Base-by-base conservation (phyloP, 1,284 basidiomycete genomes). In the Limonomyces culmigenus region DNA sequence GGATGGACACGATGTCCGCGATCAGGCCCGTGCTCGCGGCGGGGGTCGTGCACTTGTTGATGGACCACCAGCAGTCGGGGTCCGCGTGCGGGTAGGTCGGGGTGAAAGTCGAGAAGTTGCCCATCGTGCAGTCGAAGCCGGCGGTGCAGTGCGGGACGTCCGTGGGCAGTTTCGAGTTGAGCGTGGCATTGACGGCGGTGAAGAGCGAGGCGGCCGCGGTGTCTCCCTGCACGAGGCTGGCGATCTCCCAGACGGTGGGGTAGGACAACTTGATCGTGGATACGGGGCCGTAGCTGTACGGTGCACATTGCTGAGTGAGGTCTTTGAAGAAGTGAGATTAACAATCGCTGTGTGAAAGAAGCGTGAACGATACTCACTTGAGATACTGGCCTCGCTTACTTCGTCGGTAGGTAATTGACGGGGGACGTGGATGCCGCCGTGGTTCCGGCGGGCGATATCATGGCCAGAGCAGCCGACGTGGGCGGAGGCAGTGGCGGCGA, bases 1-100 rank as follows among this genome's bases (percentile, higher is more conserved):
- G 75, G 44, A 76, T 71, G 15, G 50, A 54, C 19, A 63, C 56
- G 35, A 81, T 63, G 52, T 86, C 83, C 0, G 63, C 36, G 0
- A 55, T 50, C 2, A 71, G 35, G 1, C 58, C 55, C n/a, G n/a
- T n/a, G 0, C 51, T 0, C 1, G 49, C 32, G 41, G 69, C 77
- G 10, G 68, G 63, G 13, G 62, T 69, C 0, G 62, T 69, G 54
- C 78, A 85, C 33, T 68, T 61, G 15, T 50, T 51, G 40, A 50
- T 63, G 0, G 74, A 70, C 71, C 71, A 74, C 71, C 70, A 73
- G 40, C 67, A 70, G 38, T 66, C 58, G 1, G 58, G 60, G 32
- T 70, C 65, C 3, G 53, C 42, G 3, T 38, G 38, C 10, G 50
- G 34, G 35, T 54, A 65, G 45, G 31, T 43, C 37, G 37, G 49